Evolutionary conservation across 805 yeast species (phyloP).

Genomic region (Cyberlindnera americana): DNA sequence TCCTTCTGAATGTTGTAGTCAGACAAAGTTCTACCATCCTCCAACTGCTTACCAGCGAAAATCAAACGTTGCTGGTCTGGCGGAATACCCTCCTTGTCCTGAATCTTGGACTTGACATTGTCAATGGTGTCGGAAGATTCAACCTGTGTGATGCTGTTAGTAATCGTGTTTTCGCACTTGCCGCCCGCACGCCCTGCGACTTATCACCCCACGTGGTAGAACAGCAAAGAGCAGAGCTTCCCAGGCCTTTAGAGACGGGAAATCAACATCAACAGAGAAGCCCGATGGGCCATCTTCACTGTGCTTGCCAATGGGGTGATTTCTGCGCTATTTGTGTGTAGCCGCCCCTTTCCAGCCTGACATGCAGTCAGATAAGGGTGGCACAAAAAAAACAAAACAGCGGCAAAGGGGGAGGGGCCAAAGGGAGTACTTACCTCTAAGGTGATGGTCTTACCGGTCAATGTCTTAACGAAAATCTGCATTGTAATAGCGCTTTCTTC

Average conservation of each 20-base stretch:
- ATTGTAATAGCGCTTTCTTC: slow-evolving; percentile 36
- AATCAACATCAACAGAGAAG: no score
- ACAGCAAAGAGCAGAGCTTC: no score
- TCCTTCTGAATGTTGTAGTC: slow-evolving; percentile 96
- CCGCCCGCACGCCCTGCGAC: no score
- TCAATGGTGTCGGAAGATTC: slow-evolving; percentile 95
- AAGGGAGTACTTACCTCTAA: slow-evolving; percentile 43
- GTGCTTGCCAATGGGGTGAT: no score
- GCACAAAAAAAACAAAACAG: slow-evolving; percentile 11
- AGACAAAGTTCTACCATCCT: slow-evolving; percentile 89
- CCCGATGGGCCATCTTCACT: no score
- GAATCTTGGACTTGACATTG: slow-evolving; percentile 90
- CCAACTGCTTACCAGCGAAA: slow-evolving; percentile 93
- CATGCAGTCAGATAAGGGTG: slow-evolving; percentile 15
- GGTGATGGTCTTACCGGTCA: slow-evolving; percentile 89
- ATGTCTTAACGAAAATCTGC: slow-evolving; percentile 89
- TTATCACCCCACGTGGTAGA: no score
- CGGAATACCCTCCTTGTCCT: slow-evolving; percentile 98
- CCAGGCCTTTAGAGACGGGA: no score
- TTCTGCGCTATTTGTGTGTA: no score
- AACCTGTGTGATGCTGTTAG: slow-evolving; percentile 41
- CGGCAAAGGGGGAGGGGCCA: background rate
- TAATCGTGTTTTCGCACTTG: no score
- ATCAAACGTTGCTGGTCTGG: slow-evolving; percentile 96
- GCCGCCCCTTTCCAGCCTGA: no score